Evolutionary conservation across 139 green algal genomes (phyloP).

Genomic region (Mychonastes homosphaera): DNA sequence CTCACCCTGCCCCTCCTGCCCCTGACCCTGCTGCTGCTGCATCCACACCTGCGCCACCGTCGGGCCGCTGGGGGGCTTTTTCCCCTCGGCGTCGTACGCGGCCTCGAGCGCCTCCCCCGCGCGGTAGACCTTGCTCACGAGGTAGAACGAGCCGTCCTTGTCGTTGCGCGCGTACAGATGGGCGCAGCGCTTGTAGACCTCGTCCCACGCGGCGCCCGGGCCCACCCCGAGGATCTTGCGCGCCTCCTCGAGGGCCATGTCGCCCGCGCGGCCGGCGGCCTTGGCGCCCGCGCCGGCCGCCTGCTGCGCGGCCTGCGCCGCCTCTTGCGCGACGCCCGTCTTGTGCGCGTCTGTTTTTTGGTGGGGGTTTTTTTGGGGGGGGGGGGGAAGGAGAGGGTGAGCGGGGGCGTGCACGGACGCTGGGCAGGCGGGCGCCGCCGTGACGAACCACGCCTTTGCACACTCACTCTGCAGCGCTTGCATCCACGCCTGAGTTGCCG

Average conservation of each 20-base stretch:
- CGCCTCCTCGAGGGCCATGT: constrained; percentile 65
- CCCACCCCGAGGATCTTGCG: constrained; percentile 63
- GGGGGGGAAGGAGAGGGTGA: too few relatives aligned
- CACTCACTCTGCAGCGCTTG: constrained; percentile 79
- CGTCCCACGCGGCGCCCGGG: constrained; percentile 39
- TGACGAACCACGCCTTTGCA: too few relatives aligned
- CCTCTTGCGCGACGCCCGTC: constrained; percentile 59
- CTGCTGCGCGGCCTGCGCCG: constrained; percentile 20
- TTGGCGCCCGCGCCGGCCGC: constrained; percentile 24
- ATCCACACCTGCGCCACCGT: not conserved
- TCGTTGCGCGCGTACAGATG: constrained; percentile 69
- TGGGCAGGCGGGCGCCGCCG: too few relatives aligned
- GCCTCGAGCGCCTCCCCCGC: constrained; percentile 34
- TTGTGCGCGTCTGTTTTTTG: constrained; percentile 76
- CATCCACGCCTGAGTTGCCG: constrained; percentile 65
- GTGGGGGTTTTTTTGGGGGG: too few relatives aligned
- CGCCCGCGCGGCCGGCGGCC: not conserved
- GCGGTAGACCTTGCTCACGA: constrained; percentile 77
- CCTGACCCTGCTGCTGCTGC: not conserved
- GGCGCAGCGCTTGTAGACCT: constrained; percentile 63
- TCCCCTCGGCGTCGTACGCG: constrained; percentile 2
- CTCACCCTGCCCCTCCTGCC: constrained; percentile 4
- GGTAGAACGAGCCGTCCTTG: constrained; percentile 80
- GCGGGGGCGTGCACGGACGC: too few relatives aligned
- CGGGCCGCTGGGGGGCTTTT: not conserved